These are phyloP conservation scores for Chaetothyriales sp. DNA, from an alignment of 2,329 filamentous ascomycete genomes.

Conservation along the genomic window DNA sequence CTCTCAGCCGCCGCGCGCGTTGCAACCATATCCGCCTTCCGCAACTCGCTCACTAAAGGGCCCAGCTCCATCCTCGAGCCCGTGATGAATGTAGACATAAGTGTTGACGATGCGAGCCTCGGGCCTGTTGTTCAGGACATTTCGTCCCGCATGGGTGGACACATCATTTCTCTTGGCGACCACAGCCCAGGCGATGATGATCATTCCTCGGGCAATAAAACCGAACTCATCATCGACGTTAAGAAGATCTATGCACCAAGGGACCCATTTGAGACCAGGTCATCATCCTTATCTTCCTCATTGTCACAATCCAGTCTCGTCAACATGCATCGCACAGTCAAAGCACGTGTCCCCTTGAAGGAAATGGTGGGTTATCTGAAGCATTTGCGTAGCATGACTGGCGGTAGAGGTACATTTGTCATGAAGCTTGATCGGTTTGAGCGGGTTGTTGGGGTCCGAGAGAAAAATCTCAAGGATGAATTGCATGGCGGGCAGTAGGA, in stretches of 20 bases:
- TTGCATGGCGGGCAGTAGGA: constrained; percentile 21
- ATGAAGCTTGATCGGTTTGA: constrained; percentile 62
- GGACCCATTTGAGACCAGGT: constrained; percentile 53
- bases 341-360: constrained; percentile 77
- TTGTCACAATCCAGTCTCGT: constrained; percentile 6
- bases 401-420: constrained; percentile 63
- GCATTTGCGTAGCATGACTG: constrained; percentile 74
- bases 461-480: constrained; percentile 39
- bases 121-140: constrained; percentile 74
- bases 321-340: constrained; percentile 47
- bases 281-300: constrained; percentile 1
- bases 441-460: constrained; percentile 45
- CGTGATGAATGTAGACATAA: constrained; percentile 79
- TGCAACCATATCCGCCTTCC: constrained; percentile 56
- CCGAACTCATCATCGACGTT: constrained; percentile 44
- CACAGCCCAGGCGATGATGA: constrained; percentile 22
- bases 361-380: constrained; percentile 95
- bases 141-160: constrained; percentile 55
- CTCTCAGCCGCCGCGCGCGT: constrained; percentile 51
- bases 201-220: constrained; percentile 17
- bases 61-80: constrained; percentile 68
- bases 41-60: constrained; percentile 39
- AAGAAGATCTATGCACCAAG: constrained; percentile 70
- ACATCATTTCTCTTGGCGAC: constrained; percentile 55
- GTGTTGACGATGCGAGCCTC: constrained; percentile 65